A percentile compares a stretch with the other conserved stretches of the same genome.
phyloP scores from a whole-genome alignment of 2,329 filamentous ascomycete species.

The Fusarium pseudonygamai region DNA sequence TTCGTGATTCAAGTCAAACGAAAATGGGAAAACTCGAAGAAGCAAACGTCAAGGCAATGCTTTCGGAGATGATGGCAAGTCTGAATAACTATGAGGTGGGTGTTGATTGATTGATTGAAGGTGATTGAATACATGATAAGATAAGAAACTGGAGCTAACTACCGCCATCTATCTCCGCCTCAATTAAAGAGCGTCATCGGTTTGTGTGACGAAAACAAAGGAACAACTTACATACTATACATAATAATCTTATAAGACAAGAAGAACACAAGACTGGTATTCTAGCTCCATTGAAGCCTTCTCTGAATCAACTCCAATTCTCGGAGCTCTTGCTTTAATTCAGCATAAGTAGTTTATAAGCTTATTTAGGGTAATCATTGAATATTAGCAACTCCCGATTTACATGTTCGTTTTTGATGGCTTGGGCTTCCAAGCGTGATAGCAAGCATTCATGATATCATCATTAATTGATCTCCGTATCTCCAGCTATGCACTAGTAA shows the following conservation, averaged over 20 bases:
- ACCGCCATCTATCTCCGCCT: conserved; percentile 16
- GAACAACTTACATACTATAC: neutral
- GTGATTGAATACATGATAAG: conserved; percentile 37
- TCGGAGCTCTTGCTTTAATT: neutral
- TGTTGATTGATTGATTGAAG: conserved; percentile 29
- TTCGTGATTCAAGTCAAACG: neutral
- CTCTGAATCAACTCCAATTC: neutral
- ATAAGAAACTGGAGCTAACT: conserved; percentile 37
- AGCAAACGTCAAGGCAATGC: neutral
- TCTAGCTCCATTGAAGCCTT: neutral
- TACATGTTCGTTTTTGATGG: neutral
- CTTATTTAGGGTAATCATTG: neutral
- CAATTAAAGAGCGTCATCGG: conserved; percentile 12
- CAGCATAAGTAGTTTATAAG: neutral
- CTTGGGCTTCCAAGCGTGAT: neutral
- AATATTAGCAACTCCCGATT: neutral
- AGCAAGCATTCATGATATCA: neutral
- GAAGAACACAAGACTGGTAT: neutral
- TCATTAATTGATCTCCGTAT: neutral
- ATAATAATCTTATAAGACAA: neutral
- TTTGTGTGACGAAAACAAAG: neutral
- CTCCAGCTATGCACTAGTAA: neutral
- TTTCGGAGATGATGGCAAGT: neutral
- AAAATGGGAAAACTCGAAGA: neutral
- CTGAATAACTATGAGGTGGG: conserved; percentile 11